phyloP scores from a whole-genome alignment of 2,329 filamentous ascomycete species.

The Fusarium nematophilum region DNA sequence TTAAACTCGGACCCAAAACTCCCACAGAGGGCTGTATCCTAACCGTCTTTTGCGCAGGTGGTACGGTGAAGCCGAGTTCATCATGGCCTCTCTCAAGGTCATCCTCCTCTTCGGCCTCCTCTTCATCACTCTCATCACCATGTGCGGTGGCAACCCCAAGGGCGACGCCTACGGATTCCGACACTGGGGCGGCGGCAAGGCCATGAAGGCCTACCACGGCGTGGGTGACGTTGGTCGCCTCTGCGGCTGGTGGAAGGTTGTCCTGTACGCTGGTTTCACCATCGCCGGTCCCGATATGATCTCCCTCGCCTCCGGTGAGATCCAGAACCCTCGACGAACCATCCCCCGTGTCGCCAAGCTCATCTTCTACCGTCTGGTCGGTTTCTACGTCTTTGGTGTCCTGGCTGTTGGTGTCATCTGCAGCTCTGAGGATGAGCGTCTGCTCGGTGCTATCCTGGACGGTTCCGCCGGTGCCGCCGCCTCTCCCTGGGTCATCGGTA shows the following conservation, averaged over 20 bases:
- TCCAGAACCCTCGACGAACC: conserved; percentile 71
- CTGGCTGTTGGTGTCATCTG: conserved; percentile 66
- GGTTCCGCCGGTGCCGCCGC: conserved; percentile 65
- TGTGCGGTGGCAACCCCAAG: conserved; percentile 74
- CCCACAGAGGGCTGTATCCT: not conserved
- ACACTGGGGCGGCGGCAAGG: conserved; percentile 57
- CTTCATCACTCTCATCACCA: conserved; percentile 73
- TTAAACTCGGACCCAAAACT: conserved; percentile 42
- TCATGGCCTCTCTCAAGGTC: conserved; percentile 69
- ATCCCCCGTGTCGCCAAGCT: conserved; percentile 78
- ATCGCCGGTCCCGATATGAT: conserved; percentile 77
- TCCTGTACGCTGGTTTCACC: conserved; percentile 77
- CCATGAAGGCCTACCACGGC: conserved; percentile 50
- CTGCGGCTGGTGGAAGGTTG: conserved; percentile 64
- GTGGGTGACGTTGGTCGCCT: conserved; percentile 68
- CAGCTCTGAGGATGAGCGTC: conserved; percentile 58
- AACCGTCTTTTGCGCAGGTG: conserved; percentile 35
- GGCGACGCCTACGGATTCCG: conserved; percentile 73
- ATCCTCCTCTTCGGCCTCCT: conserved; percentile 65
- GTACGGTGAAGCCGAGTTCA: conserved; percentile 58
- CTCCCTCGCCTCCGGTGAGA: conserved; percentile 65
- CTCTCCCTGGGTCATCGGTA: conserved; percentile 69
- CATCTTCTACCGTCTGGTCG: conserved; percentile 77
- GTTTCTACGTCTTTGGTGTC: conserved; percentile 77
- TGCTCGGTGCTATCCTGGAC: conserved; percentile 59